A percentile compares a stretch with the other conserved stretches of the same genome.
Conservation (phyloP, 495 filamentous ascomycete species). For the Neurospora intermedia region DNA sequence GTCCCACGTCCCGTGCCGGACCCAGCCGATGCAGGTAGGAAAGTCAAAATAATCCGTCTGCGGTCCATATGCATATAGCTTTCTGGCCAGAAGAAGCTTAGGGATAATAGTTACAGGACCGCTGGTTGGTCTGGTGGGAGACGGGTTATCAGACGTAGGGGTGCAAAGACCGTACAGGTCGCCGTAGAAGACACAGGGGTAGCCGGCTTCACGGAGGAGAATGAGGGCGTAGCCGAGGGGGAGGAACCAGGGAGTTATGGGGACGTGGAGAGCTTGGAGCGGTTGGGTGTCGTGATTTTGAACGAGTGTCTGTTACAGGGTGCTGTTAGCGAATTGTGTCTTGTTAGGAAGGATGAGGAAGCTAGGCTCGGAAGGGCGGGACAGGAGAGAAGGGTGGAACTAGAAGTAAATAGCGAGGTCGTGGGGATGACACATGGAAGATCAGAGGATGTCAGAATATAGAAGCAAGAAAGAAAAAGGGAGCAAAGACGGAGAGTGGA, state of each 20-base stretch:
- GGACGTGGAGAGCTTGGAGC: constrained; percentile 46
- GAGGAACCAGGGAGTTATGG: constrained; percentile 46
- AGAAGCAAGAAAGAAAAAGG: neutral
- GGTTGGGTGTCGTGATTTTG: constrained; percentile 52
- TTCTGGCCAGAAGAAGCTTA: constrained; percentile 51
- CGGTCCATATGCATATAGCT: constrained; percentile 57
- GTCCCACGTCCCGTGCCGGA: constrained; percentile 48
- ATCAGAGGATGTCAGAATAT: neutral
- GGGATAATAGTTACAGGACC: constrained; percentile 39
- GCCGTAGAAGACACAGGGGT: constrained; percentile 65
- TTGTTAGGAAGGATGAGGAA: no score
- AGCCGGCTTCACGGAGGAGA: constrained; percentile 52
- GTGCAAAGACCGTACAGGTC: constrained; percentile 59
- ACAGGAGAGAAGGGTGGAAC: neutral
- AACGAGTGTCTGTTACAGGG: constrained; percentile 28
- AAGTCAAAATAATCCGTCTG: constrained; percentile 62
- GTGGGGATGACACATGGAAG: no score
- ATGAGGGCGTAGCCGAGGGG: constrained; percentile 52
- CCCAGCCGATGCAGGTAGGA: constrained; percentile 58
- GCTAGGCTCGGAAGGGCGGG: neutral
- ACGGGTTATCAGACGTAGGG: constrained; percentile 28
- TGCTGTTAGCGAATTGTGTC: neutral
- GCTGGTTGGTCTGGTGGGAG: constrained; percentile 41
- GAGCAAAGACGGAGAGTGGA: neutral
- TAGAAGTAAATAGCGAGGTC: no score